phyloP scores from a whole-genome alignment of 805 yeast genomes.

The Candida insectorum region DNA sequence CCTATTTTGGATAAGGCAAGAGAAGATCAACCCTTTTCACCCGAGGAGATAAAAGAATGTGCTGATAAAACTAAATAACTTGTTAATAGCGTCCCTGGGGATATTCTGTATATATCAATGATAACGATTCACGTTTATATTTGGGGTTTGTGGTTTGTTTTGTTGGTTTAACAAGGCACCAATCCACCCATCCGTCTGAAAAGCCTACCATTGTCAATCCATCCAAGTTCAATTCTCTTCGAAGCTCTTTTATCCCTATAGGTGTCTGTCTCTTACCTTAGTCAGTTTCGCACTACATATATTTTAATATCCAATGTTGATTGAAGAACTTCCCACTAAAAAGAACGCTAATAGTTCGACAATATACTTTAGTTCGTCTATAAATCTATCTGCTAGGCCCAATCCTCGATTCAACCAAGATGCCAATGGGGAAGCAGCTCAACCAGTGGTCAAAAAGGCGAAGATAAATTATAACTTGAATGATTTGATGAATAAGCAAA shows the following conservation, averaged over 20 bases:
- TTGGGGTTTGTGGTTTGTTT: too few species aligned
- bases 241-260: too few species aligned
- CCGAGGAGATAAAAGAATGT: constrained; percentile 30
- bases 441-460: constrained; percentile 31
- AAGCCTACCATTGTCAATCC: too few species aligned
- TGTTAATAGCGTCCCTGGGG: too few species aligned
- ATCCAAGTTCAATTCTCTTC: too few species aligned
- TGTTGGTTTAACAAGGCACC: too few species aligned
- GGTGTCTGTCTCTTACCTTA: too few species aligned
- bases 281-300: too few species aligned
- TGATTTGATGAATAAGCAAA: constrained; percentile 40
- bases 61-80: too few species aligned
- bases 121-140: too few species aligned
- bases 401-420: constrained; percentile 12
- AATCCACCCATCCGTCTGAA: too few species aligned
- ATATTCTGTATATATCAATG: too few species aligned
- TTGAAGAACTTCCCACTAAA: constrained; percentile 40
- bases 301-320: constrained; percentile 25
- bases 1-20: constrained; percentile 86
- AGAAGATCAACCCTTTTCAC: constrained; percentile 76
- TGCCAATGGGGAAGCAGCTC: constrained; percentile 16
- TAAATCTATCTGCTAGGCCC: constrained; percentile 40
- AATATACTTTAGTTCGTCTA: constrained; percentile 38
- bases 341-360: constrained; percentile 30
- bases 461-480: constrained; percentile 44